phyloP scores from a whole-genome alignment of 306 rosid genomes.

The Fragaria iinumae region DNA sequence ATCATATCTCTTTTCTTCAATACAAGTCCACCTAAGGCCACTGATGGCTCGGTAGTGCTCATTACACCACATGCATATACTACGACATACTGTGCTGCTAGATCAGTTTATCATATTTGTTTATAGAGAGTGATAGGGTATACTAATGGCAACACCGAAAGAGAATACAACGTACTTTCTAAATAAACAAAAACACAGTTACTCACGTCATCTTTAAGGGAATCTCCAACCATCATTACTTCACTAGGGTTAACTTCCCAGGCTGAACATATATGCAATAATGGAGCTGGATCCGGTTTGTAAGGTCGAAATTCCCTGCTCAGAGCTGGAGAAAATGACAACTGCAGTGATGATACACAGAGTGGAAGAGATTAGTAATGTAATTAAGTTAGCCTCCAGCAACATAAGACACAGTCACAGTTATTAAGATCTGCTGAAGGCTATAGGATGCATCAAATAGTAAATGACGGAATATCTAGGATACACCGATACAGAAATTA shows the following conservation, averaged over 20 bases:
- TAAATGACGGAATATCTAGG: neutral
- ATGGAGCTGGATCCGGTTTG: constrained; percentile 89
- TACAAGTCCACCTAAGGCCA: neutral
- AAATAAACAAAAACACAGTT: neutral
- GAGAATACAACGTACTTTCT: constrained; percentile 6
- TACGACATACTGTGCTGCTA: neutral
- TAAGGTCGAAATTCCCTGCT: constrained; percentile 86
- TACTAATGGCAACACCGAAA: neutral
- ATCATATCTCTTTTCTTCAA: neutral
- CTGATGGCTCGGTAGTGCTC: neutral
- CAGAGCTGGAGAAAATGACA: constrained; percentile 74
- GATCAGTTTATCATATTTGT: neutral
- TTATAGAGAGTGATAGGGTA: neutral
- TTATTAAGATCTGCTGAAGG: neutral
- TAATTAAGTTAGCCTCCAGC: neutral
- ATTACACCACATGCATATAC: neutral
- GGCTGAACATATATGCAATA: constrained; percentile 78
- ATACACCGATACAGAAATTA: neutral
- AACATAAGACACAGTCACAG: neutral
- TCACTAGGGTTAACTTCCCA: constrained; percentile 85
- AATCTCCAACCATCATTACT: constrained; percentile 93
- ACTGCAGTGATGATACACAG: constrained; percentile 51
- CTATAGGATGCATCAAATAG: neutral
- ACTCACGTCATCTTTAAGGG: constrained; percentile 91
- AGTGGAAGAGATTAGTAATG: neutral